Evolutionary conservation across 371 early-diverging fungal genomes (phyloP).

Genomic region (Lichtheimia ornata): DNA sequence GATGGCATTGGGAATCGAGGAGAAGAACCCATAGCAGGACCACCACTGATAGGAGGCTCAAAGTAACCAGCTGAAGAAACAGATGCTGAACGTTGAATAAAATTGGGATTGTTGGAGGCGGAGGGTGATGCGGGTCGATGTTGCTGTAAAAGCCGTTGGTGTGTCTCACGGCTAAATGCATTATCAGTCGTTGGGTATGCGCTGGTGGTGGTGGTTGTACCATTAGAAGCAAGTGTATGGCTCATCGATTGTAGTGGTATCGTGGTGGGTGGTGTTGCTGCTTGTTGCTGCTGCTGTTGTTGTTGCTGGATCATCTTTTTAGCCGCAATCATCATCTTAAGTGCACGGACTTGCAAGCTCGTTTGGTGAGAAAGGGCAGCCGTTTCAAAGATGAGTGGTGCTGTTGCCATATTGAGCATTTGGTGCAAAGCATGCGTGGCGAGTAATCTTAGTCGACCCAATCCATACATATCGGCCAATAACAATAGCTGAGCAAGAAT

Average conservation of each 20-base stretch:
- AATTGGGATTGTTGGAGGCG: too few species aligned
- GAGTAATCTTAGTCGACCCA: conserved; percentile 52
- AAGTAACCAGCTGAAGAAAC: too few species aligned
- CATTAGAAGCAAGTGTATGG: too few species aligned
- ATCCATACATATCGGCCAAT: conserved; percentile 51
- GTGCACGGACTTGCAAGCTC: conserved; percentile 51
- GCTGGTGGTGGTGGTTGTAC: too few species aligned
- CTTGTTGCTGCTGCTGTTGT: conserved; percentile 24
- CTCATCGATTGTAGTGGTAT: neutral
- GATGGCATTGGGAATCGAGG: too few species aligned
- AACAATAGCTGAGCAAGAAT: conserved; percentile 57
- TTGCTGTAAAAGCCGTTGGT: too few species aligned
- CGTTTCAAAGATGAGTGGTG: conserved; percentile 55
- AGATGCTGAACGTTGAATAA: too few species aligned
- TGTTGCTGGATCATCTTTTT: conserved; percentile 41
- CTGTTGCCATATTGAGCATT: conserved; percentile 53
- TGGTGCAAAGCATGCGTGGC: conserved; percentile 51
- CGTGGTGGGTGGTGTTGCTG: neutral
- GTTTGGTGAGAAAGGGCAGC: conserved; percentile 50
- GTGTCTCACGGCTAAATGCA: too few species aligned
- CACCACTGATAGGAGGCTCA: too few species aligned
- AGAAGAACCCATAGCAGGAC: too few species aligned
- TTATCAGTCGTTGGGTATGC: too few species aligned
- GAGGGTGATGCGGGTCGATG: too few species aligned
- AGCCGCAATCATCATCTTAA: conserved; percentile 48